Percentiles rank a stretch among this genome's conserved stretches.
Conservation (phyloP, 345 rosid species). For the Eucalyptus fibrosa region DNA sequence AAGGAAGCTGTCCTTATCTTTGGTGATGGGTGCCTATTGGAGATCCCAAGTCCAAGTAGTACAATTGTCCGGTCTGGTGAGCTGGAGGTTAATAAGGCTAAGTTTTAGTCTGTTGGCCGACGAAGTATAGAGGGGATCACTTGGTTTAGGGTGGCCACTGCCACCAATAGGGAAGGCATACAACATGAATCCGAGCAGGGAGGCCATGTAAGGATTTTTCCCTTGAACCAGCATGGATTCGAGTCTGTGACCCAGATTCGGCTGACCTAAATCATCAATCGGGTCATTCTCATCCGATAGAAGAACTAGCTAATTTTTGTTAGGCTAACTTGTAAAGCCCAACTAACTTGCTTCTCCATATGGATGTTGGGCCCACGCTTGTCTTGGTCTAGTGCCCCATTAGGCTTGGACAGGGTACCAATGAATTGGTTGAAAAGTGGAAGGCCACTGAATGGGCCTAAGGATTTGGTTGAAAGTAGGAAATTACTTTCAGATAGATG, state of each 20-base stretch:
- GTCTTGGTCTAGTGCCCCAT: fast-evolving
- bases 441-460: fast-evolving
- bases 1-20: too few relatives aligned
- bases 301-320: fast-evolving
- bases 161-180: fast-evolving
- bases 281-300: fast-evolving
- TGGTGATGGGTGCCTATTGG: fast-evolving
- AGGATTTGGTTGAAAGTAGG: too few relatives aligned
- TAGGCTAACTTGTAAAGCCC: too few relatives aligned
- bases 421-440: too few relatives aligned
- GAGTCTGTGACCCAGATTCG: fast-evolving
- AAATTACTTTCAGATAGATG: fast-evolving
- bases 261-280: fast-evolving
- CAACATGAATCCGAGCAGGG: fast-evolving
- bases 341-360: too few relatives aligned
- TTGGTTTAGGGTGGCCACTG: fast-evolving
- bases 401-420: too few relatives aligned
- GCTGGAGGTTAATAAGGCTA: fast-evolving
- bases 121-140: fast-evolving
- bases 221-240: too few relatives aligned
- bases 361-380: too few relatives aligned
- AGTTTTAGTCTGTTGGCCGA: fast-evolving
- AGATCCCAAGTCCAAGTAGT: too few relatives aligned
- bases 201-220: too few relatives aligned
- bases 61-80: fast-evolving